Evolutionary conservation across 2,329 filamentous ascomycete genomes (phyloP).

Genomic region (Botrytis pseudocinerea): DNA sequence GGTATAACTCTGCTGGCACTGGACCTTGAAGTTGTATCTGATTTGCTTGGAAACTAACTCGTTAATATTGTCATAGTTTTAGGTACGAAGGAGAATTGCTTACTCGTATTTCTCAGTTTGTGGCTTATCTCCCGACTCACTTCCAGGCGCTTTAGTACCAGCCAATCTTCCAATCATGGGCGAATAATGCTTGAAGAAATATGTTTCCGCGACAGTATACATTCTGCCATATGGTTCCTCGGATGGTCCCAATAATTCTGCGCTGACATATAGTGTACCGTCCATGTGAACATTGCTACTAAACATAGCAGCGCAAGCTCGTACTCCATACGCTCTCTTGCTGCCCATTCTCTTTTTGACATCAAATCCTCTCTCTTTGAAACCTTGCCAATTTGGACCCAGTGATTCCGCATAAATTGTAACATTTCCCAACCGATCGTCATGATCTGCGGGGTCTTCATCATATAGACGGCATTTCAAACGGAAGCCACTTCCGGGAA

Average conservation of each 20-base stretch:
- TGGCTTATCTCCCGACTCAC: conserved; percentile 54
- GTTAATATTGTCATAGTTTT: conserved; percentile 26
- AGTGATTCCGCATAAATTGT: conserved; percentile 65
- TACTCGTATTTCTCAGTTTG: conserved; percentile 73
- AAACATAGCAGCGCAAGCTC: conserved; percentile 65
- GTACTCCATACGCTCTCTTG: conserved; percentile 80
- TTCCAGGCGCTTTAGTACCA: conserved; percentile 65
- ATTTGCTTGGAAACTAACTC: conserved; percentile 80
- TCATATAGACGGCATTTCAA: conserved; percentile 88
- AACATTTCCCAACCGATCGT: conserved; percentile 86
- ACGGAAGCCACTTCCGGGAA: conserved; percentile 76
- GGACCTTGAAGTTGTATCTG: conserved; percentile 86
- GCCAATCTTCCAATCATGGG: conserved; percentile 83
- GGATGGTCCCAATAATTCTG: conserved; percentile 76
- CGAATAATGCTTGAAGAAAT: conserved; percentile 82
- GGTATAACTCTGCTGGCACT: conserved; percentile 77
- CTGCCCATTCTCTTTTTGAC: conserved; percentile 84
- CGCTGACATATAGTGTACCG: conserved; percentile 70
- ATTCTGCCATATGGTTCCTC: conserved; percentile 66
- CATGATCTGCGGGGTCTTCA: conserved; percentile 81
- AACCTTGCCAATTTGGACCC: conserved; percentile 65
- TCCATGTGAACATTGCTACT: conserved; percentile 64
- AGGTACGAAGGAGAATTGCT: conserved; percentile 39
- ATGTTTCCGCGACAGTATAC: conserved; percentile 76
- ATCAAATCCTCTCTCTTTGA: conserved; percentile 63